These are phyloP conservation scores for Scheffersomyces parashehatae DNA, from an alignment of 1,139 yeast genomes.

Conservation along the genomic window DNA sequence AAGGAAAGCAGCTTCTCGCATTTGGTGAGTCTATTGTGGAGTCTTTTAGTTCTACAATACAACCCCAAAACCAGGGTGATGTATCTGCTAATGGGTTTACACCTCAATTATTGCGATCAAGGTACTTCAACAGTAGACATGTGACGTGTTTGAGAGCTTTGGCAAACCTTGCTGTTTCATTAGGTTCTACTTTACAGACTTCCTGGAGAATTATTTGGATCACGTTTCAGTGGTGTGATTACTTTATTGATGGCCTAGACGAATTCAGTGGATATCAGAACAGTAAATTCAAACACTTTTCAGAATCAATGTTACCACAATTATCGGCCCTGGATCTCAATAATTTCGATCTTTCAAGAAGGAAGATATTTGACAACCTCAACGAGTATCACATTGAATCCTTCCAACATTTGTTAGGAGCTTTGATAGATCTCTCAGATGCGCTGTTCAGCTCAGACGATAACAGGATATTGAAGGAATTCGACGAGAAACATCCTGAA, in stretches of 20 bases:
- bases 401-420: conserved; percentile 45
- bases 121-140: conserved; percentile 61
- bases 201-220: conserved; percentile 73
- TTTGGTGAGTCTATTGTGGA: conserved; percentile 67
- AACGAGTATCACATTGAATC: conserved; percentile 51
- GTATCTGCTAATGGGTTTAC: background rate
- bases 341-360: conserved; percentile 55
- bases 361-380: conserved; percentile 65
- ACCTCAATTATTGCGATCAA: conserved; percentile 19
- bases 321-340: conserved; percentile 46
- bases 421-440: conserved; percentile 47
- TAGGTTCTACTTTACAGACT: conserved; percentile 67
- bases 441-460: conserved; percentile 12
- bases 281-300: conserved; percentile 17
- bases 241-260: conserved; percentile 64
- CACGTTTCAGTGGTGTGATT: conserved; percentile 76
- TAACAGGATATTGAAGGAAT: background rate
- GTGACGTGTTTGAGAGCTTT: conserved; percentile 78
- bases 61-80: conserved; percentile 1
- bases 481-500: conserved; percentile 1
- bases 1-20: conserved; percentile 41
- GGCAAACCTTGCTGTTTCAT: conserved; percentile 69
- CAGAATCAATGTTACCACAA: conserved; percentile 24
- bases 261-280: conserved; percentile 28
- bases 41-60: conserved; percentile 43